Base-by-base conservation (phyloP, 129 eudicot species). In the Dittrichia graveolens region DNA sequence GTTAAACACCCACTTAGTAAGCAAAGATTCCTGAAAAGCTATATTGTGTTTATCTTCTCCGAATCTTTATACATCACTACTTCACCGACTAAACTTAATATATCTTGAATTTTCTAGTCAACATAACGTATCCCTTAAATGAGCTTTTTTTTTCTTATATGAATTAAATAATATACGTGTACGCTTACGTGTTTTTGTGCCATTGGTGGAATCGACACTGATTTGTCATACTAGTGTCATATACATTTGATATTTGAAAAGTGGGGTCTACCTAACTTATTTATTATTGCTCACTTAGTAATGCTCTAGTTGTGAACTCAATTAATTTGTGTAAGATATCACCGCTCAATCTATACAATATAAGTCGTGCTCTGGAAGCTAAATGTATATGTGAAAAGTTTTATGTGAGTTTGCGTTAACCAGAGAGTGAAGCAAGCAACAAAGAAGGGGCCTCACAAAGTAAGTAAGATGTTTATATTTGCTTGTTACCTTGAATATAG, bases 301-400 rank as follows among this genome's bases (percentile, higher is more conserved):
- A 50, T 16, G 19, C 13, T 61, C 53, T 16, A 56, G 55, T 24
- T 57, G 57, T 58, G 58, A 71, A 58, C 56, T 3, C 50, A 71
- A 4, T 56, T 57, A 56, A 60, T 42, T 12, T 15, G 24, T n/a
- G 18, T 43, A 35, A 0, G 40, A 11, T 57, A 48, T 24, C 78
- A 49, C 50, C 70, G n/a, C 52, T 73, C 57, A 12, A 37, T 61
- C 12, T 5, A 40, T 49, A 49, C 49, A 35, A 47, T 40, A 73
- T 52, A 61, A 61, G 62, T 6, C 7, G 61, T 16, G 62, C 61
- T 61, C 16, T 38, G 18, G 18, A 61, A 11, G 49, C 69, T 61
- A 68, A 67, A 49, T 24, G 49, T 69, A 53, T 12, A 18, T 63
- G 39, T 48, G 40, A 48, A 38, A 73, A 61, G 42, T 47, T 73